Evolutionary conservation across 257 asterid species (phyloP).

Genomic region (Nyctanthes arbortristis): DNA sequence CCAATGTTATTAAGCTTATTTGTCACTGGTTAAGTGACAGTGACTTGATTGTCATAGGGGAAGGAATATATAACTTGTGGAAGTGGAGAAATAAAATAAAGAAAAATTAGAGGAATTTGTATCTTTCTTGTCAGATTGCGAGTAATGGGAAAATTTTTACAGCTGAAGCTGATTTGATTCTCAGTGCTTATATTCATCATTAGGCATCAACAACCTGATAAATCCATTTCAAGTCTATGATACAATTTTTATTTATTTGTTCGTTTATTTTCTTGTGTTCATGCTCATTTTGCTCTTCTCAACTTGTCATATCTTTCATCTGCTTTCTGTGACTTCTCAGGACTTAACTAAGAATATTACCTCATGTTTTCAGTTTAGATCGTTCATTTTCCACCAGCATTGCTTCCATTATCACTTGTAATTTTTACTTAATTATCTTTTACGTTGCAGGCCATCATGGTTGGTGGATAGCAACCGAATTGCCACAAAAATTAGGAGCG

Average conservation of each 20-base stretch:
- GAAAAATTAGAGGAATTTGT: background rate
- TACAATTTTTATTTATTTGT: no score
- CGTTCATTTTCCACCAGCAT: background rate
- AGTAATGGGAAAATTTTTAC: background rate
- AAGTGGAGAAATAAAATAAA: background rate
- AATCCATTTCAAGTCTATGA: no score
- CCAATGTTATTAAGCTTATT: background rate
- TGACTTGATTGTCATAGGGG: background rate
- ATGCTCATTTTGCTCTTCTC: background rate
- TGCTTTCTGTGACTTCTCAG: background rate
- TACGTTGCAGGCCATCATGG: constrained; percentile 78
- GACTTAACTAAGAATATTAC: background rate
- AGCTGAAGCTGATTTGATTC: background rate
- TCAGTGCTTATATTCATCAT: no score
- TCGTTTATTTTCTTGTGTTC: background rate
- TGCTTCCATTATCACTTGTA: constrained; percentile 1
- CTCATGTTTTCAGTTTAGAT: background rate
- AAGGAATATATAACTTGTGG: background rate
- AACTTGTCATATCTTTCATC: background rate
- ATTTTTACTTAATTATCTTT: constrained; percentile 14
- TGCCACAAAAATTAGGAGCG: constrained; percentile 87
- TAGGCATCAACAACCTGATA: no score
- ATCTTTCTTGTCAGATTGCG: background rate
- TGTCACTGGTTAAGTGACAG: background rate
- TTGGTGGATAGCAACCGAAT: constrained; percentile 79